These are phyloP conservation scores for Lactifluus pinguis DNA, from an alignment of 768 basidiomycete species.

Conservation along the genomic window DNA sequence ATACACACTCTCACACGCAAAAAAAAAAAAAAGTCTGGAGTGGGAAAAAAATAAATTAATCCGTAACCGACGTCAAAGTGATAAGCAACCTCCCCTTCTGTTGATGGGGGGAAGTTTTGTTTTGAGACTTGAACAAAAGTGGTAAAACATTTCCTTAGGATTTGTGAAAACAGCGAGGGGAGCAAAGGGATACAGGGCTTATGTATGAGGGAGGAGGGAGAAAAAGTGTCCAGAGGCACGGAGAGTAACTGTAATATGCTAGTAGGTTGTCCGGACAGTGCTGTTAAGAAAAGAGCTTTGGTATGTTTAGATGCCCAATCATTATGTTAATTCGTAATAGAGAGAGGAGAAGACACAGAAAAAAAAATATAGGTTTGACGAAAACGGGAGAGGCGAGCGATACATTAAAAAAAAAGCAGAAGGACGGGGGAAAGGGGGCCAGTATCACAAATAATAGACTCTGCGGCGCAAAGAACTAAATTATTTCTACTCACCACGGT, in stretches of 20 bases:
- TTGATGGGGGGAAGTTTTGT: too few relatives aligned
- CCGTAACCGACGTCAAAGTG: not conserved
- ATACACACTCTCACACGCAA: too few relatives aligned
- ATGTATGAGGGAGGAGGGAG: not conserved
- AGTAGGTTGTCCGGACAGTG: slow-evolving; percentile 6
- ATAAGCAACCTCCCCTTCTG: not conserved
- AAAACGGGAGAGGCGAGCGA: not conserved
- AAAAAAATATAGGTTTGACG: not conserved
- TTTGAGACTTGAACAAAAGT: too few relatives aligned
- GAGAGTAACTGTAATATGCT: slow-evolving; percentile 9
- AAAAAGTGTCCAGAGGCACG: not conserved
- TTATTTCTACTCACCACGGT: not conserved
- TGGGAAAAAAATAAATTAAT: not conserved
- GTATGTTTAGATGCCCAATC: slow-evolving; percentile 10
- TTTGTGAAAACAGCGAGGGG: not conserved
- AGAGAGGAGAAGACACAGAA: too few relatives aligned
- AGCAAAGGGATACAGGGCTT: slow-evolving; percentile 7
- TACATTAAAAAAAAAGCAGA: not conserved
- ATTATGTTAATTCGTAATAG: slow-evolving; percentile 14
- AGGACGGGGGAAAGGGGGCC: not conserved
- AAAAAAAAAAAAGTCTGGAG: too few relatives aligned
- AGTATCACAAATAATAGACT: not conserved
- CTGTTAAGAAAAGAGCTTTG: slow-evolving; percentile 1
- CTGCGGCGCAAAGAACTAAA: not conserved
- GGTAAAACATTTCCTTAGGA: slow-evolving; percentile 6